Percentiles rank a stretch among this genome's conserved stretches.
These are phyloP conservation scores for Rhizophagus prolifer DNA, from an alignment of 192 early-diverging fungal species.

Conservation along the genomic window DNA sequence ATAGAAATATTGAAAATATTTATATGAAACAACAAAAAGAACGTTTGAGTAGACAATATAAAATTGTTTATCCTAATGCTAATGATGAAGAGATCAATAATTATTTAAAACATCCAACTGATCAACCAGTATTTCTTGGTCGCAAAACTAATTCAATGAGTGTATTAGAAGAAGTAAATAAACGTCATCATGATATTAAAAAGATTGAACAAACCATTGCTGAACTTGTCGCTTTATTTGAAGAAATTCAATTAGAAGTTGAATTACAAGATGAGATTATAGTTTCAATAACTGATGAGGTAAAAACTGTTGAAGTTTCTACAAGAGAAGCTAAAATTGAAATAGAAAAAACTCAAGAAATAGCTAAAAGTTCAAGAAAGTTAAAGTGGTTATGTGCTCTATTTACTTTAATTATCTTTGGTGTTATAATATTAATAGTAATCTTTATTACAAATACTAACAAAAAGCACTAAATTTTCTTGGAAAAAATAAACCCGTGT, in stretches of 20 bases:
- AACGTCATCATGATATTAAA: conserved; percentile 80
- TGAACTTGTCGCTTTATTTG: conserved; percentile 82
- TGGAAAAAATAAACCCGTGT: too few relatives aligned
- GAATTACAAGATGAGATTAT: conserved; percentile 73
- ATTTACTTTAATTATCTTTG: neutral
- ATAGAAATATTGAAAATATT: conserved; percentile 71
- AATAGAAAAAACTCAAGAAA: conserved; percentile 38
- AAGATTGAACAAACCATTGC: conserved; percentile 83
- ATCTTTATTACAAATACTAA: neutral
- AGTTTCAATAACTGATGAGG: conserved; percentile 47
- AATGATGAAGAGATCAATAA: conserved; percentile 72
- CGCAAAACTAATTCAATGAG: conserved; percentile 65
- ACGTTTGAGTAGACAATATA: conserved; percentile 74
- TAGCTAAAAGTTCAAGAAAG: neutral
- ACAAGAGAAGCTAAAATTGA: conserved; percentile 59
- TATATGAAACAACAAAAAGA: conserved; percentile 82
- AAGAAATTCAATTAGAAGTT: conserved; percentile 87
- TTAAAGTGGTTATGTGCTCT: neutral
- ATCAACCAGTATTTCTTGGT: conserved; percentile 32
- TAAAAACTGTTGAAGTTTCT: conserved; percentile 45
- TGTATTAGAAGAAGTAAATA: conserved; percentile 80
- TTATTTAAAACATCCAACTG: conserved; percentile 52
- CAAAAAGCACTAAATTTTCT: too few relatives aligned
- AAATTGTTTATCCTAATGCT: conserved; percentile 82
- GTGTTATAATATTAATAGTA: neutral